Evolutionary conservation across 345 rosid genomes (phyloP), one percentile per base, ranked within the genome.

Genomic region (Euphorbia peplus): DNA sequence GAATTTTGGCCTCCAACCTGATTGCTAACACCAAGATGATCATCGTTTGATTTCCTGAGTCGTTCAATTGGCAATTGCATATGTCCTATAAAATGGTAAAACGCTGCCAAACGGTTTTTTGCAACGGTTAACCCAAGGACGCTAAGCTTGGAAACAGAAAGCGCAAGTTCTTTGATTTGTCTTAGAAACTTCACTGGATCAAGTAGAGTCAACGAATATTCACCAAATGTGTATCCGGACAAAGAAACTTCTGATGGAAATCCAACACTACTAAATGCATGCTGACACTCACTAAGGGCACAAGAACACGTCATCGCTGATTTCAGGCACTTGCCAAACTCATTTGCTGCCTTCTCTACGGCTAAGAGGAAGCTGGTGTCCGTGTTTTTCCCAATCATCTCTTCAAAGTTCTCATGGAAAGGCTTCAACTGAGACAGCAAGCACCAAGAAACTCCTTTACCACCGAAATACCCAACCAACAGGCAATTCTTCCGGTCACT

Each of bases 301-400:
- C 86, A 86, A 65, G 86, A 68, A 70, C 95, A 87, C 67, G 79
- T 79, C 85, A 93, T 83, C 73, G 82, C 86, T 58, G 73, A 75
- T 69, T 73, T 84, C 70, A 90, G 48, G 67, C 74, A 71, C 58
- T 76, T 84, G 5, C 90, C 80, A 55, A 89, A 82, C 81, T 89
- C 92, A 55, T 78, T 69, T 79, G 84, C 69, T 28, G 91, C 96
- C 79, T 79, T 84, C 81, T 87, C 85, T 9, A 93, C 83, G 6
- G 95, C 96, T 59, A 73, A 62, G 29, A 73, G 58, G 75, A 89
- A 93, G 71, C 83, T 78, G 63, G 44, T 70, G 63, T 81, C 81
- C 68, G 71, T 81, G 65, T 71, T 80, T 64, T 79, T 79, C 47
- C 76, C 74, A 37, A 71, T 58, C 76, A 81, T 77, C 47, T 73